phyloP scores from a whole-genome alignment of 148 eudicot genomes.

The Silene uniflora region DNA sequence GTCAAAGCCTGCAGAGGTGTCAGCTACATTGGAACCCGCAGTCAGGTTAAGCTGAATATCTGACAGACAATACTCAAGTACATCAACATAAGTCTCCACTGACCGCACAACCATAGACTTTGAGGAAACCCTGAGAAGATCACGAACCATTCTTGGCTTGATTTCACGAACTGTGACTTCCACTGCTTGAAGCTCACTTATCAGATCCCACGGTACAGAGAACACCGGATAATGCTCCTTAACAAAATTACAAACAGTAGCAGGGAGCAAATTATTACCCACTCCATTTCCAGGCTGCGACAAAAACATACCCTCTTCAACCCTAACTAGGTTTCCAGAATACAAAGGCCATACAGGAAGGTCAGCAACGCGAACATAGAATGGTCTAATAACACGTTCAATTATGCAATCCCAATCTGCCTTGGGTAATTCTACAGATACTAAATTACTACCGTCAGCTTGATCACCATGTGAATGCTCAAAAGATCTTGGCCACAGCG shows the following conservation, averaged over 20 bases:
- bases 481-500: conserved; percentile 87
- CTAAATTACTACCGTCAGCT: conserved; percentile 24
- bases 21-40: conserved; percentile 31
- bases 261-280: conserved; percentile 74
- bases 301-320: conserved; percentile 97
- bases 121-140: conserved; percentile 84
- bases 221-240: conserved; percentile 98
- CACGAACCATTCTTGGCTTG: conserved; percentile 96
- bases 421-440: conserved; percentile 34
- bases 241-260: conserved; percentile 91
- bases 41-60: conserved; percentile 54
- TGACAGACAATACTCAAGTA: conserved; percentile 94
- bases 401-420: conserved; percentile 80
- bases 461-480: conserved; percentile 32
- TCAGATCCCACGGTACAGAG: conserved; percentile 96
- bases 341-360: conserved; percentile 93
- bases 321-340: conserved; percentile 84
- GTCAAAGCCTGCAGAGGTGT: conserved; percentile 32
- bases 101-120: conserved; percentile 57
- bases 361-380: conserved; percentile 76
- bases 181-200: conserved; percentile 81
- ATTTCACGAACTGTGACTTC: conserved; percentile 84
- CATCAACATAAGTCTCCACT: conserved; percentile 76
- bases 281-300: conserved; percentile 84
- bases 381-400: conserved; percentile 80